Evolutionary conservation across 129 eudicot genomes (phyloP).

Genomic region (Escallonia herrerae): DNA sequence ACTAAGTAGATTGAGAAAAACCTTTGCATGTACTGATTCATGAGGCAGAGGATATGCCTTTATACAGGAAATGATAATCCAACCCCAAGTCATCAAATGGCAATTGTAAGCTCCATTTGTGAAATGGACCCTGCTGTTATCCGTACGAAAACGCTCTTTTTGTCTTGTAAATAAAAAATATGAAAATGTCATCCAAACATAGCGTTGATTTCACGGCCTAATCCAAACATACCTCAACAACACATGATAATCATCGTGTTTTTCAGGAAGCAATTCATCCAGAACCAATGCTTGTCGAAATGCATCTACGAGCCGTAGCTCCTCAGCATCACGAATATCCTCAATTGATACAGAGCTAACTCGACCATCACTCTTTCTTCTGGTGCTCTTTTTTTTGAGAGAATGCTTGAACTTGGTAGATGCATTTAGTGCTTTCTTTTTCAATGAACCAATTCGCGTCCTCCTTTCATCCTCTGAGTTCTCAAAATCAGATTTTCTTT

Average conservation of each 20-base stretch:
- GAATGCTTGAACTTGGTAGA: slow-evolving; percentile 83
- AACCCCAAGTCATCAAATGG: no score
- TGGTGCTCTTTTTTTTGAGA: slow-evolving; percentile 80
- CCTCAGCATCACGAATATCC: slow-evolving; percentile 86
- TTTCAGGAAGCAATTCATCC: slow-evolving; percentile 78
- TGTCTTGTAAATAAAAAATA: no score
- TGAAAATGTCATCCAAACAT: no score
- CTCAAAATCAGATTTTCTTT: slow-evolving; percentile 91
- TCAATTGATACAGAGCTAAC: slow-evolving; percentile 89
- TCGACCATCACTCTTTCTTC: slow-evolving; percentile 76
- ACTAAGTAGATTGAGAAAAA: no score
- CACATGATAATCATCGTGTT: slow-evolving; percentile 86
- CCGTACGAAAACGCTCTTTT: no score
- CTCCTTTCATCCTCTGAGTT: slow-evolving; percentile 91
- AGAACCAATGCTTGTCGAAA: slow-evolving; percentile 75
- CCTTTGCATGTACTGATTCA: neutral
- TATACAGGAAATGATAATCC: neutral
- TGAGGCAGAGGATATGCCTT: neutral
- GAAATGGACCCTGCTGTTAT: no score
- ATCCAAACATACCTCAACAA: slow-evolving; percentile 57
- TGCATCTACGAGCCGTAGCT: slow-evolving; percentile 70
- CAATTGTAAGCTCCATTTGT: no score
- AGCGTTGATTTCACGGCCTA: no score
- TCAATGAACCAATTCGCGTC: slow-evolving; percentile 66
- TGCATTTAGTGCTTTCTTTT: slow-evolving; percentile 90